Conservation (phyloP, 2,329 filamentous ascomycete genomes). For the Arthrobotrys iridis region DNA sequence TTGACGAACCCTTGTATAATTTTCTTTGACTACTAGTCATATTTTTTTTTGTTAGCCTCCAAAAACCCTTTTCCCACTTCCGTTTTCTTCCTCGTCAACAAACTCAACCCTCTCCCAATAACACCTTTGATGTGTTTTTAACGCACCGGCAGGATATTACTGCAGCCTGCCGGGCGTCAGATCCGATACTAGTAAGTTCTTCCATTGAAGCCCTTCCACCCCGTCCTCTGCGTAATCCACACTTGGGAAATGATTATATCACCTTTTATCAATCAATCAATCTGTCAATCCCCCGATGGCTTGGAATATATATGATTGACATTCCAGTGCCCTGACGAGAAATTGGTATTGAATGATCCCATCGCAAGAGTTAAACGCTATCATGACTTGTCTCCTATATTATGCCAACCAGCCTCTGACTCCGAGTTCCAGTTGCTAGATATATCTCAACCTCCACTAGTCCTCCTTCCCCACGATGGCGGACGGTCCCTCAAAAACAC, state of each 20-base stretch:
- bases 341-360: constrained; percentile 50
- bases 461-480: not conserved
- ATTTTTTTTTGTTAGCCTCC: not conserved
- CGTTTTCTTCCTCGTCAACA: not conserved
- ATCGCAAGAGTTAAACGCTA: constrained; percentile 53
- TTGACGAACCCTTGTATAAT: not conserved
- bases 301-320: constrained; percentile 48
- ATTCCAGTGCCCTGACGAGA: constrained; percentile 46
- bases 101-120: no score
- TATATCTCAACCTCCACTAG: not conserved
- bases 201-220: not conserved
- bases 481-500: constrained; percentile 64
- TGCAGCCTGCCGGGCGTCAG: not conserved
- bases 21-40: not conserved
- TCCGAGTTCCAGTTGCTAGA: not conserved
- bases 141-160: not conserved
- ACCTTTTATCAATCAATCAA: constrained; percentile 53
- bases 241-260: constrained; percentile 50
- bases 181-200: not conserved
- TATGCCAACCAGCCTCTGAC: not conserved
- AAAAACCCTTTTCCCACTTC: not conserved
- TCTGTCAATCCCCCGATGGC: constrained; percentile 52
- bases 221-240: not conserved
- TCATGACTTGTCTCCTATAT: no score
- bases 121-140: not conserved